These are phyloP conservation scores for Zygosaccharomyces sapae DNA, from an alignment of 1,139 yeast species.

Conservation along the genomic window DNA sequence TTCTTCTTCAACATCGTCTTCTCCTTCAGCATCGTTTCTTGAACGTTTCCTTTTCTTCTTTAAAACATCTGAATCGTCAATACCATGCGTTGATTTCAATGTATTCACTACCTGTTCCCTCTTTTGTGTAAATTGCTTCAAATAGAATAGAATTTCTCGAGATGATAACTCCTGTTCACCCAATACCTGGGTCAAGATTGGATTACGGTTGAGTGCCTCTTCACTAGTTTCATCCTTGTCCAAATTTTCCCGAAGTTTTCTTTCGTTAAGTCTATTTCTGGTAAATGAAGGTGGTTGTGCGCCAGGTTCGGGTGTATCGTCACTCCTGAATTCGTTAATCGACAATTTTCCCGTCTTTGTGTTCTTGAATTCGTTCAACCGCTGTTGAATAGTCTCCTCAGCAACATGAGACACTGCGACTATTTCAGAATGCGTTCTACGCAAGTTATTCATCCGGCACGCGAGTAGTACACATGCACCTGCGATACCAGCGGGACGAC, in stretches of 20 bases:
- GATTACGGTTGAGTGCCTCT: conserved; percentile 38
- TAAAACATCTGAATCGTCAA: conserved; percentile 28
- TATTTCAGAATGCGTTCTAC: conserved; percentile 88
- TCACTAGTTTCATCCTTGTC: conserved; percentile 36
- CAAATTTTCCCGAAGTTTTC: conserved; percentile 36
- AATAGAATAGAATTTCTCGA: conserved; percentile 43
- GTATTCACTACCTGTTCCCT: conserved; percentile 38
- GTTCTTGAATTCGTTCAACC: conserved; percentile 80
- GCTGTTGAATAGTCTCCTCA: conserved; percentile 83
- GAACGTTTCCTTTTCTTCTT: conserved; percentile 14
- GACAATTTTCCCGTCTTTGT: conserved; percentile 74
- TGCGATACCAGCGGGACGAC: conserved; percentile 97
- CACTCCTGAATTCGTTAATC: conserved; percentile 63
- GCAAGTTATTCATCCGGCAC: conserved; percentile 90
- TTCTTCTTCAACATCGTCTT: conserved; percentile 17
- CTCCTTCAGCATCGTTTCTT: conserved; percentile 10
- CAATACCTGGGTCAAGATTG: conserved; percentile 41
- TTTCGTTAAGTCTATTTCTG: conserved; percentile 45
- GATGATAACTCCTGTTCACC: conserved; percentile 45
- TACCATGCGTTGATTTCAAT: conserved; percentile 35
- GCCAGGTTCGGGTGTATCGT: conserved; percentile 40
- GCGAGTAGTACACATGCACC: conserved; percentile 94
- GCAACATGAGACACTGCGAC: conserved; percentile 96
- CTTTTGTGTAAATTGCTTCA: conserved; percentile 42
- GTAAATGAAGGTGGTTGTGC: conserved; percentile 81